Conservation (phyloP, 2,329 filamentous ascomycete genomes). For the Paramyrothecium roridum region DNA sequence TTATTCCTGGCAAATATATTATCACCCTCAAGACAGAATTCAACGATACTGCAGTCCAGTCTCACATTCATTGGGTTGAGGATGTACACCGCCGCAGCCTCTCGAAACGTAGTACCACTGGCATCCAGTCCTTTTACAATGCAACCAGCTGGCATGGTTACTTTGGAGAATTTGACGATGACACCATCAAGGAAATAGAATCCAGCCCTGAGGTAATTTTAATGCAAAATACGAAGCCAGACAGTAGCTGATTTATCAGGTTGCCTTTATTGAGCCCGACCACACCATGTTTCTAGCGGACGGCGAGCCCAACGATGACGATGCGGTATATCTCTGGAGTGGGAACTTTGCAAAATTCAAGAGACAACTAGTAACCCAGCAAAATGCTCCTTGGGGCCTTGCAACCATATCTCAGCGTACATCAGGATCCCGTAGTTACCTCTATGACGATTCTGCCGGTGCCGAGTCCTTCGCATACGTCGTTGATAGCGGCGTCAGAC, state of each 20-base stretch:
- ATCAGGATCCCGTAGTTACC: slow-evolving; percentile 31
- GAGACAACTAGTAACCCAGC: slow-evolving; percentile 24
- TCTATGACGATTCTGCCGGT: slow-evolving; percentile 44
- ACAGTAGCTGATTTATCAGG: no score
- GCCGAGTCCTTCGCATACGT: slow-evolving; percentile 54
- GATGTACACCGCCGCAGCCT: slow-evolving; percentile 52
- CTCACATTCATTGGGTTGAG: slow-evolving; percentile 47
- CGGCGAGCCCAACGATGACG: no score
- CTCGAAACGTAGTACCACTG: slow-evolving; percentile 33
- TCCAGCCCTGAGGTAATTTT: slow-evolving; percentile 37
- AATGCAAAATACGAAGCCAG: no score
- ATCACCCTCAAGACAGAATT: slow-evolving; percentile 57
- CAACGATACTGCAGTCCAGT: slow-evolving; percentile 38
- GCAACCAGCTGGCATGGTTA: slow-evolving; percentile 36
- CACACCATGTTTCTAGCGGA: no score
- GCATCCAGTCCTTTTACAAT: slow-evolving; percentile 25
- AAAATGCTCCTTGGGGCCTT: slow-evolving; percentile 26
- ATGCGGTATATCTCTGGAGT: no score
- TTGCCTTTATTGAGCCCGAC: no score
- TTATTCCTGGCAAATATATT: no score
- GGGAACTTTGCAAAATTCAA: no score
- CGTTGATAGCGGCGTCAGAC: slow-evolving; percentile 59
- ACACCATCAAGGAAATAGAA: slow-evolving; percentile 37
- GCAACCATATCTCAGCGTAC: slow-evolving; percentile 26
- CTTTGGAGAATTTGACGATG: slow-evolving; percentile 37